Percentiles rank a stretch among this genome's conserved stretches.
Conservation (phyloP, 495 filamentous ascomycete genomes). For the Bacidia rubella region DNA sequence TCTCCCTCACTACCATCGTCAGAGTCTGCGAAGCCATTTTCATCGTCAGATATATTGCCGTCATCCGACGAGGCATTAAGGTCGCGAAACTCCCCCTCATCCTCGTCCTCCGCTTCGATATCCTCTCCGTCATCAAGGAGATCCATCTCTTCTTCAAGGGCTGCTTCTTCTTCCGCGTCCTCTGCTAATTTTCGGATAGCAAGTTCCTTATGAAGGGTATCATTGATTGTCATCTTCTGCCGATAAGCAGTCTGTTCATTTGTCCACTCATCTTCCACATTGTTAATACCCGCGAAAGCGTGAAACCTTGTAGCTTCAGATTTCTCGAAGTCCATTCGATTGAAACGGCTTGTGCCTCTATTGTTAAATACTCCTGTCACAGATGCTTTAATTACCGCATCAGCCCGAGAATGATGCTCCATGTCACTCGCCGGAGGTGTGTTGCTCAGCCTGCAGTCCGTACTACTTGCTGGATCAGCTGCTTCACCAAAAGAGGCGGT, state of each 20-base stretch:
- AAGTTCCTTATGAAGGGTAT: constrained; percentile 82
- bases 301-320: constrained; percentile 71
- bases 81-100: constrained; percentile 8
- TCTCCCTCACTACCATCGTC: constrained; percentile 68
- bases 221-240: constrained; percentile 67
- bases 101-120: constrained; percentile 28
- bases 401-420: neutral
- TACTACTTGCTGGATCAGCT: no score
- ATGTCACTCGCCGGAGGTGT: neutral
- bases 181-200: constrained; percentile 75
- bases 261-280: constrained; percentile 79
- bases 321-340: constrained; percentile 35
- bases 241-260: constrained; percentile 47
- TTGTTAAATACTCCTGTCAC: neutral
- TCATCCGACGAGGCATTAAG: constrained; percentile 47
- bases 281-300: constrained; percentile 75
- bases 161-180: constrained; percentile 79
- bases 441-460: constrained; percentile 8
- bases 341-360: constrained; percentile 7
- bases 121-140: constrained; percentile 43
- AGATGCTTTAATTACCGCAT: neutral
- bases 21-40: constrained; percentile 81
- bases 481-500: no score
- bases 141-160: constrained; percentile 56
- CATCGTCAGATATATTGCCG: constrained; percentile 90